Evolutionary conservation across 1,284 basidiomycete species (phyloP), one percentile per base, ranked within the genome.

Genomic region (Athelia sp.): DNA sequence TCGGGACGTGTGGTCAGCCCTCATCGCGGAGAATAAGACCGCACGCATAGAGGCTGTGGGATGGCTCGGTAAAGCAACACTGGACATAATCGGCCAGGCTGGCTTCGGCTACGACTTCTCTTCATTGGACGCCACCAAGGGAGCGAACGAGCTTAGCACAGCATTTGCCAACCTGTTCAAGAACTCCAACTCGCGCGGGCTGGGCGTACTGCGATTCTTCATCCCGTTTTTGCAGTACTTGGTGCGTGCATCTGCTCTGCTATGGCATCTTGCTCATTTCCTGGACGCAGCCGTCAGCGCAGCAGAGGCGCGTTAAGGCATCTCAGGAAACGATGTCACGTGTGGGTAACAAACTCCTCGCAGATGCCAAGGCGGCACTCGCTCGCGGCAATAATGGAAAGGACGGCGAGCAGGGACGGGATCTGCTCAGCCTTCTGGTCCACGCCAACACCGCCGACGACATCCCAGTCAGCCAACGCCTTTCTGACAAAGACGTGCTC

Each of bases 41-140:
- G 43, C 19, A 10, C 43, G 19, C 19, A 52, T 60, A 15, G 55
- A 60, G 31, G 48, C 58, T 32, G 19, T 48, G 8, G 48, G 50
- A 21, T 58, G 55, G 54, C 31, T 56, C 2, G 46, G 46, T 14
- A 50, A 55, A 13, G 52, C 54, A 11, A 56, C 58, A 3, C 52
- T 60, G 22, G 58, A 60, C 48, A 50, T 60, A 13, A 56, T 60
- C 17, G 57, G 57, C 9, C 50, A 55, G 9, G 52, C 54, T 21
- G 58, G 56, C 0, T 90, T 90, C 60, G 75, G 79, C 58, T 87
- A 88, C 58, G 46, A 53, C 4, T 54, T 58, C 44, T 26, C 50
- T 44, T 49, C 57, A 2, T 47, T 58, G 21, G 47, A 52, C 31
- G 42, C 49, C 46, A 21, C 48, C 52, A 40, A 40, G 36, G 8